Evolutionary conservation across 495 filamentous ascomycete genomes (phyloP), one percentile per base, ranked within the genome.

Genomic region (Halenospora varia): DNA sequence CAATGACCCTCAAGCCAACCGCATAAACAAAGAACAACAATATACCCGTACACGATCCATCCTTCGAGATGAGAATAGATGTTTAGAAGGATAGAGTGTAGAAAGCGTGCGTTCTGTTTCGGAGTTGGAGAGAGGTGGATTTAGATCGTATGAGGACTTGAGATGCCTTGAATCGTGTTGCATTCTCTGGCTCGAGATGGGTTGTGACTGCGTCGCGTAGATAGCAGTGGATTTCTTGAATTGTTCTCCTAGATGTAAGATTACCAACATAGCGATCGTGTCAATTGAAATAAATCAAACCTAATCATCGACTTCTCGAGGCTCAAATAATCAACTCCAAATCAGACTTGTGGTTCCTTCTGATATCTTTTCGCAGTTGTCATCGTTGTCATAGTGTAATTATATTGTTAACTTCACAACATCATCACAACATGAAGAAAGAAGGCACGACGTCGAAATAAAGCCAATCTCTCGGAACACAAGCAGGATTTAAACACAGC

Each of bases 1-100:
- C 87, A 61, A 85, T 79, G 73, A 75, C 76, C 64, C 93, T 98
- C 80, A 95, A 92, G 84, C 72, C 81, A 60, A 82, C 78, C 41
- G 68, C 65, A 19, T 68, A 70, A 47, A 44, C 19, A 47, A 11
- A 3, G 2, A 15, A 24, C 17, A 18, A 39, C n/a, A 49, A 23
- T 8, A 59, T 53, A 53, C 29, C 45, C 41, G 8, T 45, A 49
- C 17, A 49, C n/a, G 47, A 46, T 4, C 17, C 8, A 20, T 23
- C 47, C 47, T 49, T 49, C 19, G 29, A 42, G 25, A 40, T 51
- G 11, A 13, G 47, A 18, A 24, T 39, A 44, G 53, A 46, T 19
- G 29, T 39, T 26, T 25, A 50, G 35, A 53, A 8, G 29, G 42
- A 51, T 25, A 51, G 22, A 19, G 18, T 25, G 48, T 51, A 51